A percentile compares a stretch with the other conserved stretches of the same genome.
Evolutionary conservation across 768 basidiomycete genomes (phyloP).

Genomic region (Chalciporus pseudorubinellus): DNA sequence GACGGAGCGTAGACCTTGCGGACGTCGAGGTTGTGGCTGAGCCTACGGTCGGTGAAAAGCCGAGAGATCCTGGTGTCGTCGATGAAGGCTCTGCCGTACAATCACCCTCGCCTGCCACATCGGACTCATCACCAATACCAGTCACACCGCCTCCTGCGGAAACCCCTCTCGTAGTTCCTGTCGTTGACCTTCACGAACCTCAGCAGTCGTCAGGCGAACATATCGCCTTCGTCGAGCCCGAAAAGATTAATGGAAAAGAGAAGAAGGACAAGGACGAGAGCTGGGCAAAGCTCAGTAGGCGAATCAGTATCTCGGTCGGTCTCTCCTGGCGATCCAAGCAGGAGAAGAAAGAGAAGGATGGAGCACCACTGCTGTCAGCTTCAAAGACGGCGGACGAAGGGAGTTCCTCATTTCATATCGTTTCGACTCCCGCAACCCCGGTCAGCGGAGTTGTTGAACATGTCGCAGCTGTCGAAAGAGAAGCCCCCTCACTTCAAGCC

Average conservation of each 20-base stretch:
- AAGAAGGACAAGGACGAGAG: slow-evolving; percentile 40
- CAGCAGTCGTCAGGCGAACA: slow-evolving; percentile 26
- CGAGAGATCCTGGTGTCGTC: neutral
- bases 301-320: slow-evolving; percentile 60
- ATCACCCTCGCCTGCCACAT: neutral
- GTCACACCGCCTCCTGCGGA: slow-evolving; percentile 16
- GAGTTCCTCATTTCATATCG: slow-evolving; percentile 1
- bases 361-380: slow-evolving; percentile 12
- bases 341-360: slow-evolving; percentile 38
- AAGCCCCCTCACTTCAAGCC: slow-evolving; percentile 20
- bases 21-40: slow-evolving; percentile 32
- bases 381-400: slow-evolving; percentile 30
- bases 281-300: slow-evolving; percentile 65
- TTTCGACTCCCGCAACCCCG: slow-evolving; percentile 8
- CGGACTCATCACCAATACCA: slow-evolving; percentile 11
- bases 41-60: slow-evolving; percentile 3
- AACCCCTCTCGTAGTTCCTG: slow-evolving; percentile 4
- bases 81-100: slow-evolving; percentile 5
- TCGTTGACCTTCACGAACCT: slow-evolving; percentile 4
- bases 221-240: slow-evolving; percentile 36
- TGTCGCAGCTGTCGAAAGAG: slow-evolving; percentile 13
- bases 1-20: slow-evolving; percentile 32
- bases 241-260: slow-evolving; percentile 36
- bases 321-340: slow-evolving; percentile 35
- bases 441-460: slow-evolving; percentile 5